A percentile compares a stretch with the other conserved stretches of the same genome.
Conservation (phyloP, 192 early-diverging fungal species). For the Linnemannia schmuckeri region DNA sequence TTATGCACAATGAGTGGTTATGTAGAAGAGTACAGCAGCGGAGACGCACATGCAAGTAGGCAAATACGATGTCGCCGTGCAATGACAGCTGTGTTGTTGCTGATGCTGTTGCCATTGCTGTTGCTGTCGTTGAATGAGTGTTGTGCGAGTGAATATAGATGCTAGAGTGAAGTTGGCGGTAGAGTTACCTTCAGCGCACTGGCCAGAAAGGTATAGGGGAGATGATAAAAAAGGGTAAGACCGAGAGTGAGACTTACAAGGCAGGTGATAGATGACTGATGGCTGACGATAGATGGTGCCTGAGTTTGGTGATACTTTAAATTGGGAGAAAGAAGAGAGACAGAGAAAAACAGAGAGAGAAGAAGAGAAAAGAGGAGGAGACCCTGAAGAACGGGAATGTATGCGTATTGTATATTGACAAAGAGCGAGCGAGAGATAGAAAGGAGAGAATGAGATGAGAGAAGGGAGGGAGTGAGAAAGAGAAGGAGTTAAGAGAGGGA, state of each 20-base stretch:
- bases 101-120: not conserved
- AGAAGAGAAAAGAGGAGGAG: no score
- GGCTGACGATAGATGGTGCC: not conserved
- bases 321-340: no score
- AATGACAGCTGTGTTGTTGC: not conserved
- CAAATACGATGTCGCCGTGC: not conserved
- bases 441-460: not conserved
- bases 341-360: no score
- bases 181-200: not conserved
- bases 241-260: slow-evolving; percentile 5
- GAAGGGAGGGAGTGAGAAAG: not conserved
- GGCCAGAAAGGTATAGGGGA: not conserved
- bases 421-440: not conserved
- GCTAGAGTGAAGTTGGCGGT: not conserved
- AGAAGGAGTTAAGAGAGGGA: not conserved
- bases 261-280: not conserved
- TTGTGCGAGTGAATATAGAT: not conserved
- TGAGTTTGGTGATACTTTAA: not conserved
- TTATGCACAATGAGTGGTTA: not conserved
- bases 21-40: not conserved
- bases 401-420: not conserved
- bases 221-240: not conserved
- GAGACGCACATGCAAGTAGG: not conserved
- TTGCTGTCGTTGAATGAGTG: not conserved
- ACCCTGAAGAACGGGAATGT: no score